phyloP scores from a whole-genome alignment of 768 basidiomycete species.

The Termitomyces sp. region DNA sequence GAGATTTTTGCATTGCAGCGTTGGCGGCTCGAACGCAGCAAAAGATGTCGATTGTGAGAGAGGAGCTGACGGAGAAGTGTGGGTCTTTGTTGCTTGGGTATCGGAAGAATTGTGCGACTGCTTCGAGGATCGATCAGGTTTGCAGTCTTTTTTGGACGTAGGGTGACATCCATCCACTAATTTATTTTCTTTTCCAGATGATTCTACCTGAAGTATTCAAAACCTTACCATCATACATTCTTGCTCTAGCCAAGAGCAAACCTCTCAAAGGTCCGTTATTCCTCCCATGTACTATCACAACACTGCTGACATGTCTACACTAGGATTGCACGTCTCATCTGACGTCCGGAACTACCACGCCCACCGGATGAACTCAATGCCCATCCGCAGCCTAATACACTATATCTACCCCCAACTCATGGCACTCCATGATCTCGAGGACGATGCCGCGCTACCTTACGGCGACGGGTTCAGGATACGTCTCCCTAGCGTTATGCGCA shows the following conservation, averaged over 20 bases:
- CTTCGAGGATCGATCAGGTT: slow-evolving; percentile 79
- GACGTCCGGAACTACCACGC: slow-evolving; percentile 89
- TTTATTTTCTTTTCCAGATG: slow-evolving; percentile 53
- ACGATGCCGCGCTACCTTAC: slow-evolving; percentile 68
- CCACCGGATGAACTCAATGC: slow-evolving; percentile 70
- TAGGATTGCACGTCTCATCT: slow-evolving; percentile 86
- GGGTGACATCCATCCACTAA: background rate
- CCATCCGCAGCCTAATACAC: slow-evolving; percentile 67
- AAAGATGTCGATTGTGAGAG: slow-evolving; percentile 73
- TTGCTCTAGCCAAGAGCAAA: slow-evolving; percentile 85
- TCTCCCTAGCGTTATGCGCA: slow-evolving; percentile 78
- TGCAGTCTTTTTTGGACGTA: slow-evolving; percentile 14
- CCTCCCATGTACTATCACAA: background rate
- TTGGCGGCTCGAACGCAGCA: slow-evolving; percentile 60
- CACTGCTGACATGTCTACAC: background rate
- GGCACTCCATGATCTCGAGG: slow-evolving; percentile 82
- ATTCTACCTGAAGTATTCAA: slow-evolving; percentile 94
- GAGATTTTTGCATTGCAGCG: slow-evolving; percentile 44
- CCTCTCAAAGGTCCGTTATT: slow-evolving; percentile 77
- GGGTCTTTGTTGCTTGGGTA: slow-evolving; percentile 83
- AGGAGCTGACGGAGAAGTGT: slow-evolving; percentile 82
- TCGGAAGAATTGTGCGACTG: slow-evolving; percentile 82
- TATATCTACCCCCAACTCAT: slow-evolving; percentile 87
- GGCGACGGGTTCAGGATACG: slow-evolving; percentile 49
- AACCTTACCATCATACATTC: slow-evolving; percentile 75